These are phyloP conservation scores for Phanerodontia chrysosporium DNA, from an alignment of 768 basidiomycete genomes.

Conservation along the genomic window DNA sequence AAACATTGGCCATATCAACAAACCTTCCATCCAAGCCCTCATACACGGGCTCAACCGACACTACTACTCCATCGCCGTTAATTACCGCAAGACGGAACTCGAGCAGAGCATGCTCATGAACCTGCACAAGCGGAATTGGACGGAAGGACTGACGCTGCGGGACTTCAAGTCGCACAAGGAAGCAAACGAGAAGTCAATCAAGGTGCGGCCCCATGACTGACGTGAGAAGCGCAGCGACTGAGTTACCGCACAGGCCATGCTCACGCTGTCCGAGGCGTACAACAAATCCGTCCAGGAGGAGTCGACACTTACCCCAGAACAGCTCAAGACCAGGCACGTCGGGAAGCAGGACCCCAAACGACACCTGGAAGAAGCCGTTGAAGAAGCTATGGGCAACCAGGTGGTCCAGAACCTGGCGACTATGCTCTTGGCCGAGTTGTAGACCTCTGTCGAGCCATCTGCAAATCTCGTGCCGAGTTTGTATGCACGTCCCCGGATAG, in stretches of 20 bases:
- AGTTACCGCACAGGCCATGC: conserved; percentile 68
- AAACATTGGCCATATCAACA: conserved; percentile 98
- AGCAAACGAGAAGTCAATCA: conserved; percentile 88
- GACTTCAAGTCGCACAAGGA: conserved; percentile 90
- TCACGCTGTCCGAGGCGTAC: conserved; percentile 87
- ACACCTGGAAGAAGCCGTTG: conserved; percentile 95
- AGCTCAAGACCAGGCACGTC: conserved; percentile 95
- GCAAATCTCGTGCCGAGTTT: background rate
- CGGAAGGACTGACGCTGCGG: conserved; percentile 87
- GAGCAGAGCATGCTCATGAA: conserved; percentile 99
- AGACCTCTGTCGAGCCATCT: conserved; percentile 18
- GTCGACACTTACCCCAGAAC: conserved; percentile 87
- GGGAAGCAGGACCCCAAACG: conserved; percentile 98
- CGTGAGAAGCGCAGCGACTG: background rate
- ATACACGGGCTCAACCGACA: conserved; percentile 97
- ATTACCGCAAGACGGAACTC: conserved; percentile 96
- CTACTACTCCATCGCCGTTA: conserved; percentile 97
- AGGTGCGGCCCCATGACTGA: conserved; percentile 49
- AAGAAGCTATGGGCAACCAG: conserved; percentile 97
- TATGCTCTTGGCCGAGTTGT: conserved; percentile 91
- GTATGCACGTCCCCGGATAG: background rate
- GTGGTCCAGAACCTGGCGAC: conserved; percentile 94
- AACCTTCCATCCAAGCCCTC: conserved; percentile 97
- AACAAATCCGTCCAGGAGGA: conserved; percentile 99
- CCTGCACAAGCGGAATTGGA: conserved; percentile 98